Conservation (phyloP, 441 rosid species). For the Populus hybrid region DNA sequence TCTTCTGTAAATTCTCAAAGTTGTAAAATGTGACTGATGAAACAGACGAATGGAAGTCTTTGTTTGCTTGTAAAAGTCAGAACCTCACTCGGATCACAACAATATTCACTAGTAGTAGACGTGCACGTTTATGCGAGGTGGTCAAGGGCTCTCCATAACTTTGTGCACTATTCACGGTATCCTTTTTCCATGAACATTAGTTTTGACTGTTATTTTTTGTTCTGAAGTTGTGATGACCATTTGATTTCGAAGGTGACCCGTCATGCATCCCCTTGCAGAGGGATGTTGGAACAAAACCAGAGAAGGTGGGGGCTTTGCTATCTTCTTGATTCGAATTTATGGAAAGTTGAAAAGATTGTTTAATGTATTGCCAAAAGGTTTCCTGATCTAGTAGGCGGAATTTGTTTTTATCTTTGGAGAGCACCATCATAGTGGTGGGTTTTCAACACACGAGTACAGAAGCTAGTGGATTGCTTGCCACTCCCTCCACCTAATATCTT, state of each 20-base stretch:
- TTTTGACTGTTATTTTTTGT: not conserved
- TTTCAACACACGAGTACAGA: constrained; percentile 26
- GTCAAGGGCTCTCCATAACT: not conserved
- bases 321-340: constrained; percentile 7
- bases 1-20: constrained; percentile 51
- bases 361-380: constrained; percentile 15
- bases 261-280: not conserved
- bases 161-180: not conserved
- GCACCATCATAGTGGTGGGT: constrained; percentile 37
- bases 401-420: constrained; percentile 23
- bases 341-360: not conserved
- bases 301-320: constrained; percentile 12
- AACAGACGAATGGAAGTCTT: constrained; percentile 28
- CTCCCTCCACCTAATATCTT: constrained; percentile 11
- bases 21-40: constrained; percentile 28
- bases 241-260: constrained; percentile 7
- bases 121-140: not conserved
- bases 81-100: not conserved
- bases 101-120: not conserved
- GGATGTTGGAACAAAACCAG: constrained; percentile 8
- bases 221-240: not conserved
- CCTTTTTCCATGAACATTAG: not conserved
- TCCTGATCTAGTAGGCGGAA: constrained; percentile 27
- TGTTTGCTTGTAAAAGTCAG: not conserved
- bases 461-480: constrained; percentile 34